Conservation (phyloP, 2,329 filamentous ascomycete genomes). For the Penicillium janthinellum region DNA sequence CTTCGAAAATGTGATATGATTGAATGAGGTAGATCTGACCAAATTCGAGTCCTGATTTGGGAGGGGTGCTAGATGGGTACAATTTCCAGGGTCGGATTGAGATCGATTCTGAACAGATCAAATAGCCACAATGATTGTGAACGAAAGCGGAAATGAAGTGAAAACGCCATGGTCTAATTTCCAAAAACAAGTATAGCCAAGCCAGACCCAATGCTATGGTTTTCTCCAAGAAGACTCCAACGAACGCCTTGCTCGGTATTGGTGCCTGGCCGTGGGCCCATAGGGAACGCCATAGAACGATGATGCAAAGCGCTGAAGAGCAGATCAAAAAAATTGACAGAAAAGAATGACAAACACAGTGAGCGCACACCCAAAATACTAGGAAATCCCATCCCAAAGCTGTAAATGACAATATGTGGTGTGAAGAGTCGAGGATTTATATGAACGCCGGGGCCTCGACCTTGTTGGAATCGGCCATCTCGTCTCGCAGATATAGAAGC, state of each 20-base stretch:
- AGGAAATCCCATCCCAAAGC: background rate
- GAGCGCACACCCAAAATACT: background rate
- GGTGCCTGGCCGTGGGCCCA: background rate
- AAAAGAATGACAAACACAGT: background rate
- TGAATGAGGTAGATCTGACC: background rate
- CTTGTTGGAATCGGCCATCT: slow-evolving; percentile 18
- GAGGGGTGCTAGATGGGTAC: background rate
- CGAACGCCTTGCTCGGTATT: slow-evolving; percentile 2
- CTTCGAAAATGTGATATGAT: background rate
- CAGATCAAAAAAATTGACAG: slow-evolving; percentile 10
- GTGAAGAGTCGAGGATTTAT: slow-evolving; percentile 4
- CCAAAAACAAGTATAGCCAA: background rate
- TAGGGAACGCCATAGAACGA: background rate
- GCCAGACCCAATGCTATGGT: slow-evolving; percentile 4
- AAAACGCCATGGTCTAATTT: slow-evolving; percentile 3
- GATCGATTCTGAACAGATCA: background rate
- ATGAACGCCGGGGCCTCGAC: slow-evolving; percentile 17
- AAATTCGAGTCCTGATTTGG: background rate
- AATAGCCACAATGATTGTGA: background rate
- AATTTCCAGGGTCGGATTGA: background rate
- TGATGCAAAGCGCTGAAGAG: slow-evolving; percentile 23
- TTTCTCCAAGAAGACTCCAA: background rate
- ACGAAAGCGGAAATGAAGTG: background rate
- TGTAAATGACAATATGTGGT: background rate
- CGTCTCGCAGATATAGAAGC: slow-evolving; percentile 63